Conservation (phyloP, 495 filamentous ascomycete genomes). For the Trichocladium uniseriatum region DNA sequence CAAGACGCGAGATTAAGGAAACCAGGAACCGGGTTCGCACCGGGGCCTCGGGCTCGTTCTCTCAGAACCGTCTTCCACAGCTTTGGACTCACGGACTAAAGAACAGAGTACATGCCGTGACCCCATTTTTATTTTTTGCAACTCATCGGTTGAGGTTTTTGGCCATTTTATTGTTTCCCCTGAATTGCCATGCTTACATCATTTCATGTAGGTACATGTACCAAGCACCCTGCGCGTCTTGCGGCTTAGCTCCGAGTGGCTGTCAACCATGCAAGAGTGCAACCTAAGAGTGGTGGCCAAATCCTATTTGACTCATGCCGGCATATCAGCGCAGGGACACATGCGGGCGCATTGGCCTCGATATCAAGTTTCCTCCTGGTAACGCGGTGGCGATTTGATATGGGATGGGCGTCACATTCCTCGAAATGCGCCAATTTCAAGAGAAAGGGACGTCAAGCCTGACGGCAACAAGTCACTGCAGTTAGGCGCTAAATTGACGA, state of each 20-base stretch:
- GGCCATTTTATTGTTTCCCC: neutral
- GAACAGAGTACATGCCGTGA: constrained; percentile 41
- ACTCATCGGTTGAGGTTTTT: no score
- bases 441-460: no score
- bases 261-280: neutral
- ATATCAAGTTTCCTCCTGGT: neutral
- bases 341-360: neutral
- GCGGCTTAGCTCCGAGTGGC: constrained; percentile 3
- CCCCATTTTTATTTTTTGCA: no score
- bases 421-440: no score
- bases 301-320: constrained; percentile 1
- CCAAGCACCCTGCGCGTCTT: neutral
- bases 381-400: neutral
- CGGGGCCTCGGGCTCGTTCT: constrained; percentile 34
- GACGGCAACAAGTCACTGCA: no score
- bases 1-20: constrained; percentile 39
- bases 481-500: no score
- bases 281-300: neutral
- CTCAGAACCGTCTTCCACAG: constrained; percentile 43
- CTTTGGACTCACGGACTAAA: constrained; percentile 46
- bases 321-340: constrained; percentile 1
- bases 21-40: constrained; percentile 21
- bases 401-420: neutral
- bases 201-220: no score
- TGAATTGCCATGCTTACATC: constrained; percentile 6